These are phyloP conservation scores for Boletus sp. DNA, from an alignment of 768 basidiomycete genomes.

Conservation along the genomic window DNA sequence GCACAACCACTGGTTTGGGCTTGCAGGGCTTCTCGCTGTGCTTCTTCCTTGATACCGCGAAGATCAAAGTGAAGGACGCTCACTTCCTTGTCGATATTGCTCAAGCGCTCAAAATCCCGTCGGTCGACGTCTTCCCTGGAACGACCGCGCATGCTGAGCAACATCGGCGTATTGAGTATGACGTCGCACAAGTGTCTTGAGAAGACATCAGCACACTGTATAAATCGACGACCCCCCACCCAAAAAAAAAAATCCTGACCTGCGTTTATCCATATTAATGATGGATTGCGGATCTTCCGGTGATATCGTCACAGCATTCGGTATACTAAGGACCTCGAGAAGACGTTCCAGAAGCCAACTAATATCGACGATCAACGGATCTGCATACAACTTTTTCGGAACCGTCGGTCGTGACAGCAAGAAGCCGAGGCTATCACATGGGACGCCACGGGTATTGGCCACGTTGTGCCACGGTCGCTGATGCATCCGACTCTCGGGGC, in stretches of 20 bases:
- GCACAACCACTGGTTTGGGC: slow-evolving; percentile 40
- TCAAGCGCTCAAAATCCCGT: slow-evolving; percentile 71
- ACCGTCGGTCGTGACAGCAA: slow-evolving; percentile 52
- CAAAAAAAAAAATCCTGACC: slow-evolving; percentile 43
- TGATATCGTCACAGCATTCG: slow-evolving; percentile 60
- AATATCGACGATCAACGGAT: slow-evolving; percentile 66
- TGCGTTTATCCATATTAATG: slow-evolving; percentile 80
- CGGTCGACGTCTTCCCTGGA: slow-evolving; percentile 57
- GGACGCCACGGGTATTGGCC: slow-evolving; percentile 55
- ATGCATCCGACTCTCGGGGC: slow-evolving; percentile 76
- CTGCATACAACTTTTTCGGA: slow-evolving; percentile 42
- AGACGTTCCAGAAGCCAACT: slow-evolving; percentile 83
- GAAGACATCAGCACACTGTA: slow-evolving; percentile 12
- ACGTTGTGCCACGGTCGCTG: slow-evolving; percentile 76
- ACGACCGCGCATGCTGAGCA: slow-evolving; percentile 41
- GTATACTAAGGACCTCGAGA: slow-evolving; percentile 71
- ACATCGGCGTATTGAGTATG: slow-evolving; percentile 49
- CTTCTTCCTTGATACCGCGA: slow-evolving; percentile 74
- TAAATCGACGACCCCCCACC: neutral
- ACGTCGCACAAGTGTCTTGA: slow-evolving; percentile 65
- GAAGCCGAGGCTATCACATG: slow-evolving; percentile 57
- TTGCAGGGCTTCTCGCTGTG: slow-evolving; percentile 56
- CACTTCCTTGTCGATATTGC: slow-evolving; percentile 71
- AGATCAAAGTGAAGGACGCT: slow-evolving; percentile 60
- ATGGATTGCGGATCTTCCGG: slow-evolving; percentile 54